A percentile compares a stretch with the other conserved stretches of the same genome.
Evolutionary conservation across 345 rosid species (phyloP).

Genomic region (Eucalyptus tenuipes): DNA sequence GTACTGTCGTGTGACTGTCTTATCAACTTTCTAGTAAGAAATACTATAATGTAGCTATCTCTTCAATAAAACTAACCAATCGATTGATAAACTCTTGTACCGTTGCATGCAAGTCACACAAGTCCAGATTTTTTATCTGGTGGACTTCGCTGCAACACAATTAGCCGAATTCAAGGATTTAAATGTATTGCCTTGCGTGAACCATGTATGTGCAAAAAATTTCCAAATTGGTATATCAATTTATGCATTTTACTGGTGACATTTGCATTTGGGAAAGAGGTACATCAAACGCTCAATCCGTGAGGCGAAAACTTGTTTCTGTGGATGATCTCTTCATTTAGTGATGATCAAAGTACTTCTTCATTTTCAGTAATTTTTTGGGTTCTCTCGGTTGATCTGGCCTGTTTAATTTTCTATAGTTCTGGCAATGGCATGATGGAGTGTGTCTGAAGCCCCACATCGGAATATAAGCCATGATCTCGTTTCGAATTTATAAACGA

Average conservation of each 20-base stretch:
- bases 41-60: fast-evolving
- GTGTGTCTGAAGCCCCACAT: not conserved
- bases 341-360: not conserved
- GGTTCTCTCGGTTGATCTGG: not conserved
- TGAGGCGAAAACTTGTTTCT: not conserved
- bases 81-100: no score
- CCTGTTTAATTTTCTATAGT: not conserved
- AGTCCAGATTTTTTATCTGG: not conserved
- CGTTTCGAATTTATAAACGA: not conserved
- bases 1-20: no score
- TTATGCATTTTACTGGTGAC: not conserved
- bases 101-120: no score
- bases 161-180: not conserved
- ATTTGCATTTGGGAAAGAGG: not conserved
- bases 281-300: not conserved
- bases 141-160: not conserved
- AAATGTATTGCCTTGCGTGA: not conserved
- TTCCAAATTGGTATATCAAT: not conserved
- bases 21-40: no score
- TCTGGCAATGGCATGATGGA: not conserved
- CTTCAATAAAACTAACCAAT: no score
- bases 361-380: not conserved
- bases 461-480: not conserved
- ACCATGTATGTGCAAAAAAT: not conserved
- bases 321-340: not conserved